Percentiles rank a stretch among this genome's conserved stretches.
These are phyloP conservation scores for Taphrina communis DNA, from an alignment of 1,139 yeast genomes.

Conservation along the genomic window DNA sequence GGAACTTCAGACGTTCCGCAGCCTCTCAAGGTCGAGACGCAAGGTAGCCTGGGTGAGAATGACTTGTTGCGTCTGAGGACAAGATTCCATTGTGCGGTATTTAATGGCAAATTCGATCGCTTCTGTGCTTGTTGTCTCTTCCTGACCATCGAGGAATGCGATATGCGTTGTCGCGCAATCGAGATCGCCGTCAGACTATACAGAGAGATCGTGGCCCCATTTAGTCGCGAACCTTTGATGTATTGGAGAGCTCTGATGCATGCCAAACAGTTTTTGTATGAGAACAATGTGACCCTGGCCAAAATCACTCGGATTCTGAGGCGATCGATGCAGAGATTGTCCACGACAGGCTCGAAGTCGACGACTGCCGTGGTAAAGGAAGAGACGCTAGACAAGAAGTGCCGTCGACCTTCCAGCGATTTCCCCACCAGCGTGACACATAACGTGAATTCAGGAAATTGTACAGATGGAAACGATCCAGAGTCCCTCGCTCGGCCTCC, in stretches of 20 bases:
- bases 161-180: not conserved
- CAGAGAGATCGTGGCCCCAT: not conserved
- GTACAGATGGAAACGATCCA: no score
- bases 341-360: not conserved
- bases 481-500: no score
- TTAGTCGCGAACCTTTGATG: not conserved
- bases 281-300: not conserved
- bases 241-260: slow-evolving; percentile 11
- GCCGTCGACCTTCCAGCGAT: no score
- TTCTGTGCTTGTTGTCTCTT: not conserved
- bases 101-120: not conserved
- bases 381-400: no score
- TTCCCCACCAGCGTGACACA: no score
- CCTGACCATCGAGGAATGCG: not conserved
- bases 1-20: not conserved
- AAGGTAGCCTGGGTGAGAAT: not conserved
- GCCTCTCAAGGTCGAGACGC: not conserved
- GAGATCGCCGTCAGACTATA: not conserved
- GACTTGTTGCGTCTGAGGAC: not conserved
- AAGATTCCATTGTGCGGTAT: slow-evolving; percentile 11
- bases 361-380: no score
- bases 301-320: not conserved
- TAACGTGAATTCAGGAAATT: no score
- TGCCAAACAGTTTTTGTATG: not conserved
- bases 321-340: not conserved